Evolutionary conservation across 2,329 filamentous ascomycete species (phyloP).

Genomic region (Leptographium radiaticola): DNA sequence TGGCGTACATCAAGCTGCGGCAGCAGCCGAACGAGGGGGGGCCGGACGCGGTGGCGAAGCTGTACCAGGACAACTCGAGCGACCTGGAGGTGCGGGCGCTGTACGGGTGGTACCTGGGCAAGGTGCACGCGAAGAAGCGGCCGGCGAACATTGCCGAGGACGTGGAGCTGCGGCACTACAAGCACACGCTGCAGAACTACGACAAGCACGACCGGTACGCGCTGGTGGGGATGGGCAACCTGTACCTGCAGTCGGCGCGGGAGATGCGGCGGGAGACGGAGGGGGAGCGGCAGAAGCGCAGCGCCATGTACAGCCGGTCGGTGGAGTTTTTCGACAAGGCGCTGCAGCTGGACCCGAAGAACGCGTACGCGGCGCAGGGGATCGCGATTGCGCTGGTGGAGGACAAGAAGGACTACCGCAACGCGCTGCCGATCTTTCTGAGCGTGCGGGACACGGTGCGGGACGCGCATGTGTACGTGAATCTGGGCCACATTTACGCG

Average conservation of each 20-base stretch:
- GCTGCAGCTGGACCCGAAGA: conserved; percentile 83
- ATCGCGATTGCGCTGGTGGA: conserved; percentile 89
- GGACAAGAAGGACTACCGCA: conserved; percentile 79
- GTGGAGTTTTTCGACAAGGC: conserved; percentile 99
- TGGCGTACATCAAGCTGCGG: conserved; percentile 81
- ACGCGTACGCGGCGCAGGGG: conserved; percentile 92
- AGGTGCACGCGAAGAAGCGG: conserved; percentile 65
- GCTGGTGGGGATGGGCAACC: conserved; percentile 90
- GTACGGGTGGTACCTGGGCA: conserved; percentile 92
- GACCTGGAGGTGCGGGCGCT: conserved; percentile 87
- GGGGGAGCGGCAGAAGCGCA: conserved; percentile 79
- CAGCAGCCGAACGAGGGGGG: conserved; percentile 75
- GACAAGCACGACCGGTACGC: conserved; percentile 99
- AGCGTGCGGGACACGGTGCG: conserved; percentile 84
- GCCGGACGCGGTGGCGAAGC: conserved; percentile 68
- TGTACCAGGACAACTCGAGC: conserved; percentile 71
- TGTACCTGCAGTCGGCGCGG: conserved; percentile 73
- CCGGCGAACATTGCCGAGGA: conserved; percentile 75
- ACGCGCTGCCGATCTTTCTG: conserved; percentile 74
- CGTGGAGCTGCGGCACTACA: conserved; percentile 85
- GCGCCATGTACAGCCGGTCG: conserved; percentile 74
- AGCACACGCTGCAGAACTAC: conserved; percentile 84
- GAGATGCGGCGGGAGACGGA: conserved; percentile 92
- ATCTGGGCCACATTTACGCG: conserved; percentile 83
- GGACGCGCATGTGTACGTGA: conserved; percentile 79